phyloP scores from a whole-genome alignment of 495 filamentous ascomycete genomes.

The Lepraria neglecta region DNA sequence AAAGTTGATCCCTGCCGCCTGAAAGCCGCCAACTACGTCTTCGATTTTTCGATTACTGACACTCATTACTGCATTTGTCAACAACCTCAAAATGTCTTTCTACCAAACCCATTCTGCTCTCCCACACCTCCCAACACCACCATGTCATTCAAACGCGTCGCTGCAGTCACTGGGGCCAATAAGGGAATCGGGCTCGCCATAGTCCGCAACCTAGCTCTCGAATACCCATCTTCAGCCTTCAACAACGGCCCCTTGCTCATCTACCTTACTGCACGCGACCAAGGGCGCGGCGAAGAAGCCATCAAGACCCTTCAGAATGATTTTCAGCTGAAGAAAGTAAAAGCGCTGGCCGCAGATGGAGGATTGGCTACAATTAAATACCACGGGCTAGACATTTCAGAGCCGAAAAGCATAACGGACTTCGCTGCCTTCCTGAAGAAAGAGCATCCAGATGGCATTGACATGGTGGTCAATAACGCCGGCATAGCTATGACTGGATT shows the following conservation, averaged over 20 bases:
- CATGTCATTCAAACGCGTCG: constrained; percentile 18
- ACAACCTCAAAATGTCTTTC: not conserved
- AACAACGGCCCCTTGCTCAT: constrained; percentile 43
- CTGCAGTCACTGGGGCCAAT: constrained; percentile 27
- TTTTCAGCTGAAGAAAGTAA: constrained; percentile 36
- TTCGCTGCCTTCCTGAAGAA: constrained; percentile 39
- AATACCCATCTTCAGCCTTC: constrained; percentile 43
- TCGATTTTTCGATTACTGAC: constrained; percentile 9
- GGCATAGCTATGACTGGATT: constrained; percentile 38
- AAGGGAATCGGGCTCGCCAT: constrained; percentile 28
- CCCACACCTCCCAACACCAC: not conserved
- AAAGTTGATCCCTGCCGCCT: too few relatives aligned
- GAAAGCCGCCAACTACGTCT: constrained; percentile 1
- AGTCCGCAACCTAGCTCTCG: constrained; percentile 33
- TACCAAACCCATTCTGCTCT: not conserved
- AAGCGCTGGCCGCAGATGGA: constrained; percentile 38
- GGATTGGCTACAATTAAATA: constrained; percentile 40
- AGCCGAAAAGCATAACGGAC: constrained; percentile 35
- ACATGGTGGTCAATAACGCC: constrained; percentile 48
- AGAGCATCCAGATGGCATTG: constrained; percentile 42
- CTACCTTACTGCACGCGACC: constrained; percentile 47
- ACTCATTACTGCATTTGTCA: not conserved
- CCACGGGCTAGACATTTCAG: constrained; percentile 39
- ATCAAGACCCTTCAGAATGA: constrained; percentile 37
- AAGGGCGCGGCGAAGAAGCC: constrained; percentile 37